Base-by-base conservation (phyloP, 2,329 filamentous ascomycete species). In the Zymoseptoria pseudotritici region DNA sequence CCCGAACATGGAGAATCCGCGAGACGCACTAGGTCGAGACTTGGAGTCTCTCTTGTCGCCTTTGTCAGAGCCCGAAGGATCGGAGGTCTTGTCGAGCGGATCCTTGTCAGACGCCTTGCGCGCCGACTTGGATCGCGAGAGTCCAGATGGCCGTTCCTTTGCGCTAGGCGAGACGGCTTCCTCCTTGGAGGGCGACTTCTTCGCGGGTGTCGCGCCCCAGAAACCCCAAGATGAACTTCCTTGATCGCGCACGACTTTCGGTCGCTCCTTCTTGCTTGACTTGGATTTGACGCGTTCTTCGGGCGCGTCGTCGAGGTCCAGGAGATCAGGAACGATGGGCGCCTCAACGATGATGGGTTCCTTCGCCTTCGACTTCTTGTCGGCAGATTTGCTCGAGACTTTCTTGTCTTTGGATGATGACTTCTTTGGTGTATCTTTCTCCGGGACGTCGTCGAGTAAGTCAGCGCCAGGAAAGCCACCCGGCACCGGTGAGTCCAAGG, bases 31-130 rank as follows among this genome's bases (percentile, higher is more conserved):
- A 7, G 81, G 76, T 10, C 81, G 78, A 69, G 73, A 79, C 66
- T 79, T 77, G 26, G 75, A 71, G 31, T 72, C 71, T 24, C 71
- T 70, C 61, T 81, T 82, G 56, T 83, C 82, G 57, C 83, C 82
- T 71, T 86, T 88, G 66, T 92, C 91, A 20, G 89, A 91, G 11
- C 82, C 82, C 20, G 89, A 92, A 51, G 86, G 89, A 68, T 86
- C 89, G 0, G 86, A 87, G 11, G 82, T 80, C 58, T 79, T 78
- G 63, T 88, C 86, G 68, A 82, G 83, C 6, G 65, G 63, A 61
- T 75, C 72, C 51, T 65, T 68, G 49, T 89, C 86, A 36, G 77
- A 74, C 51, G 77, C 72, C 53, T 79, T 80, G 62, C 79, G 79
- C 42, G 77, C 79, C 9, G 85, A 85, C 70, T 84, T 86, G 9